A percentile compares a stretch with the other conserved stretches of the same genome.
Conservation (phyloP, 805 yeast species). For the Blastobotrys americana region DNA sequence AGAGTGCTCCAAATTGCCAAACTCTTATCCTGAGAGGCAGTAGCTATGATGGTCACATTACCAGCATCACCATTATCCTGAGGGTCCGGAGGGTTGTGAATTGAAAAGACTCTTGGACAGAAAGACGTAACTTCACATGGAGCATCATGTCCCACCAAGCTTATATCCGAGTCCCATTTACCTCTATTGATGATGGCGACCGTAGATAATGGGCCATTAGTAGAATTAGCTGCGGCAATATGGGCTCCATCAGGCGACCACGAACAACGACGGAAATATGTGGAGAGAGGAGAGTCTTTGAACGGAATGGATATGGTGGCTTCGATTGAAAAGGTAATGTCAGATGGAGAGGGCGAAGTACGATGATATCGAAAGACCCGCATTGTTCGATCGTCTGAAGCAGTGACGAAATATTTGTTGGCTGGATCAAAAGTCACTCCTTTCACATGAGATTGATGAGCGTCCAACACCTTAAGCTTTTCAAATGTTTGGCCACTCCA, state of each 20-base stretch:
- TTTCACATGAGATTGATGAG: constrained; percentile 91
- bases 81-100: constrained; percentile 5
- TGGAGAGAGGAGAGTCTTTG: constrained; percentile 79
- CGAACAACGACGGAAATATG: constrained; percentile 68
- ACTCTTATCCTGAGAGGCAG: constrained; percentile 91
- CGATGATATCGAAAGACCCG: constrained; percentile 81
- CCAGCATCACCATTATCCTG: constrained; percentile 24
- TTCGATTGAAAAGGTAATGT: constrained; percentile 79
- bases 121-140: constrained; percentile 60
- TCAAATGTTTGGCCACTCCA: constrained; percentile 95
- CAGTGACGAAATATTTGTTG: constrained; percentile 93
- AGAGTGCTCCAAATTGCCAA: constrained; percentile 84
- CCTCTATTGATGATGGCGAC: constrained; percentile 57
- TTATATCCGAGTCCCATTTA: constrained; percentile 56
- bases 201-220: constrained; percentile 57
- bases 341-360: constrained; percentile 42
- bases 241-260: constrained; percentile 76
- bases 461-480: constrained; percentile 77
- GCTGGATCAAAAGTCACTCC: constrained; percentile 98
- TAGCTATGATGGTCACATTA: constrained; percentile 69
- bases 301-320: constrained; percentile 79
- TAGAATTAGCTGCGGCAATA: constrained; percentile 62
- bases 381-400: constrained; percentile 90
- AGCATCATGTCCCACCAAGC: constrained; percentile 62
- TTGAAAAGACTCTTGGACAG: constrained; percentile 36